Percentiles rank a stretch among this genome's conserved stretches.
Conservation (phyloP, 805 yeast genomes). For the Candida stauntonica region DNA sequence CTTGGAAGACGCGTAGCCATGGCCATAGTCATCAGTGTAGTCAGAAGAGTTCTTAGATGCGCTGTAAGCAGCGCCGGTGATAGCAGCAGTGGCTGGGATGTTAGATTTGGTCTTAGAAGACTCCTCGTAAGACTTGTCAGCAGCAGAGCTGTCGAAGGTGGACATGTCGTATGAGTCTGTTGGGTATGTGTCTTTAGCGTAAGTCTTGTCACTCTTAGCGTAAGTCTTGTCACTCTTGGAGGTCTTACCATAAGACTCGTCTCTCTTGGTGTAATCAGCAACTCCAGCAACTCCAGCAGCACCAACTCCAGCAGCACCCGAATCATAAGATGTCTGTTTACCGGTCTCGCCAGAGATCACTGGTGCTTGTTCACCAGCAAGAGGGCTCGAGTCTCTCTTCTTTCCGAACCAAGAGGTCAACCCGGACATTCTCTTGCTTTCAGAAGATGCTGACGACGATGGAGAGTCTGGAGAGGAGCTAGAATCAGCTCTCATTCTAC, state of each 20-base stretch:
- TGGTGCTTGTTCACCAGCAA: too few species aligned
- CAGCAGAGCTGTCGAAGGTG: neutral
- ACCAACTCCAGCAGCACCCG: neutral
- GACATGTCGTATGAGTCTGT: neutral
- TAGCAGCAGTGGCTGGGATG: neutral
- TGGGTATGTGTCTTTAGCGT: neutral
- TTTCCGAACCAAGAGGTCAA: neutral
- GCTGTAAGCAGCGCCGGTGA: too few species aligned
- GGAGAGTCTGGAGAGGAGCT: too few species aligned
- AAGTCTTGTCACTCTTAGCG: neutral
- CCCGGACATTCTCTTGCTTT: neutral
- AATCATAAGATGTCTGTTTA: constrained; percentile 3
- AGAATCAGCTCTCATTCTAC: too few species aligned
- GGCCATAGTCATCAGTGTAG: neutral
- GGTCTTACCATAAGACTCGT: constrained; percentile 1
- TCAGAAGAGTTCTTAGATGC: too few species aligned
- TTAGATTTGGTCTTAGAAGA: neutral
- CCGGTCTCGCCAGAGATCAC: constrained; percentile 3
- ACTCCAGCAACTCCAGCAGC: constrained; percentile 1
- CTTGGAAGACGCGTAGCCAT: neutral
- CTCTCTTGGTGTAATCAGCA: constrained; percentile 2
- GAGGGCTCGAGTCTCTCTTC: neutral
- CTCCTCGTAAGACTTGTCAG: constrained; percentile 2
- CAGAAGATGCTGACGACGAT: too few species aligned
- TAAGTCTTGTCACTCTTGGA: neutral